These are phyloP conservation scores for Rubia balearica DNA, from an alignment of 305 asterid genomes.

Conservation along the genomic window DNA sequence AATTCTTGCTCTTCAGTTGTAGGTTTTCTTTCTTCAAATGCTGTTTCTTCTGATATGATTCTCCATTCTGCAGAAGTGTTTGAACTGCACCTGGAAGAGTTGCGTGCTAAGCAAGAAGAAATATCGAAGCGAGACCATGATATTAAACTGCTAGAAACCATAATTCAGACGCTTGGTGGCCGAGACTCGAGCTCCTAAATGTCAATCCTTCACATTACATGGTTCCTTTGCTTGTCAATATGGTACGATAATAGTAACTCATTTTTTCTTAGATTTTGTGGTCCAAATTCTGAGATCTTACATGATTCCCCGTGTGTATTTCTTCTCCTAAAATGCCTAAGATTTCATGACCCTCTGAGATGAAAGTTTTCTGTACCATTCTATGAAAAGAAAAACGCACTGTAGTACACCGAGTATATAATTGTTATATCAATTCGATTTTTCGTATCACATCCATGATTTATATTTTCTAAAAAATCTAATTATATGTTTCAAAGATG, in stretches of 20 bases:
- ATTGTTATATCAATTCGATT: no score
- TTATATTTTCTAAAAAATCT: no score
- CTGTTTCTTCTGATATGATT: neutral
- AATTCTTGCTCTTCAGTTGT: neutral
- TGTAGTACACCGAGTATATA: no score
- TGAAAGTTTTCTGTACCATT: no score
- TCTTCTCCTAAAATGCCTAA: neutral
- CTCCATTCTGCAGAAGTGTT: conserved; percentile 62
- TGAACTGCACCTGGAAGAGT: conserved; percentile 87
- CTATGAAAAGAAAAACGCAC: no score
- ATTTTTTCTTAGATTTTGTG: neutral
- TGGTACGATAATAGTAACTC: neutral
- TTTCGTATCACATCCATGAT: neutral
- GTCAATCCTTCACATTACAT: conserved; percentile 21
- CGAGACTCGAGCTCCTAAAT: conserved; percentile 35
- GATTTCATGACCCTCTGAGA: neutral
- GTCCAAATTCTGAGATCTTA: neutral
- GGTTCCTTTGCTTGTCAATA: neutral
- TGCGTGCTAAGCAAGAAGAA: conserved; percentile 81
- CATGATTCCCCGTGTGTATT: neutral
- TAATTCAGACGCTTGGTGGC: conserved; percentile 89
- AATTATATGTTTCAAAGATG: no score
- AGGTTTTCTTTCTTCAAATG: neutral
- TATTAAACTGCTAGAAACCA: conserved; percentile 88
- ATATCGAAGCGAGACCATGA: conserved; percentile 72